Base-by-base conservation (phyloP, 805 yeast species). In the Sporopachydermia lactativora region DNA sequence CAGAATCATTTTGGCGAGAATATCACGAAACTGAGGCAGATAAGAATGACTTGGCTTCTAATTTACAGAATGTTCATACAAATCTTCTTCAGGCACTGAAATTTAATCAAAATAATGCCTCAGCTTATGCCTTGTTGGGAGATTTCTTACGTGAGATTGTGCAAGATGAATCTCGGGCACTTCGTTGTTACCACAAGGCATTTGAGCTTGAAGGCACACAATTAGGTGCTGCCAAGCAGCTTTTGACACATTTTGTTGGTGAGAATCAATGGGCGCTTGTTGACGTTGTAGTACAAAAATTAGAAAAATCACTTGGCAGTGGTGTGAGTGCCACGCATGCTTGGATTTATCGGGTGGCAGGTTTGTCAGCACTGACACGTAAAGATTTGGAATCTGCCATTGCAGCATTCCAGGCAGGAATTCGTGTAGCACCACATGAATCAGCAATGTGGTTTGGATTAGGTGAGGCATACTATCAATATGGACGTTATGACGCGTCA, bases 271-370 rank as follows among this genome's bases (percentile, higher is more conserved):
- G 98, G 98, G 81, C 72, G 13, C 66, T 81, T 36, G 95, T 89
- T 1, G 83, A 83, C 42, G 66, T 79, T 3, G 64, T 89, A 37
- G 79, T 92, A 40, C 63, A 68, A 43, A 62, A 83, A 41, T 69
- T 65, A 13, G 14, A 34, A 2, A 24, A 14, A 13, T 17, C 19
- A 18, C 24, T 19, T 2, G 18, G 36, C n/a, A 17, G 37, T n/a
- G 39, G 8, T 8, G 14, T n/a, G n/a, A 5, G 8, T 6, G 39
- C 39, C 8, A 14, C 18, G 46, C 52, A 61, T 1, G 68, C 80
- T 2, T 92, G 98, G 98, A 96, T 96, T 1, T 84, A 77, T 53
- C 62, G 96, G 49, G 83, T 84, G 3, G 61, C 92, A 36, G 98
- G 96, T 0, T 75, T 86, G 48, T 71, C 82, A 2, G 67, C 78